Base-by-base conservation (phyloP, 2,329 filamentous ascomycete species). In the Sarocladium kiliense region DNA sequence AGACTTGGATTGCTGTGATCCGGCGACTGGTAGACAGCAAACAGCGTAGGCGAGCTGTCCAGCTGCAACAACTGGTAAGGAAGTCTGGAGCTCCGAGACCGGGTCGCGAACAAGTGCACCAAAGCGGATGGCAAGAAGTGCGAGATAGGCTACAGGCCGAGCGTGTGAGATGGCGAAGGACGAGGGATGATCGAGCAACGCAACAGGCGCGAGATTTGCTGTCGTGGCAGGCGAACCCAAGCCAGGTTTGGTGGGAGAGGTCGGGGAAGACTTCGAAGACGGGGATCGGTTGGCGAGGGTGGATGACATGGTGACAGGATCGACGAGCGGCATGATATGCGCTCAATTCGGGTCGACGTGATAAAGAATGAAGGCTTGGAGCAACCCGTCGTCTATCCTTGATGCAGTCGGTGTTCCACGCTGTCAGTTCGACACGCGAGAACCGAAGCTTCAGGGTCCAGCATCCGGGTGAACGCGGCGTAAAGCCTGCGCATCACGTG, bases 81-180 rank as follows among this genome's bases (percentile, higher is more conserved):
- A 75, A 27, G 67, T 77, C 14, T 80, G 69, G 36, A 96, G 78
- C 6, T 86, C 80, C 16, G 78, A 71, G 2, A 87, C 79, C 0
- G 91, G 89, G 60, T 92, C 81, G 16, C 77, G 74, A 26, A 95
- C 87, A 25, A 96, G 76, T 18, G 78, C 72, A 34, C 73, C 67
- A 70, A 95, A 93, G 37, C 80, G 80, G 59, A 81, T 65, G 45
- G 79, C 77, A 65, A 87, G 85, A 34, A 87, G 71, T 10, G 78
- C 79, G 27, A 89, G 77, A 27, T 95, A 76, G 11, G 91, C 70
- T 25, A 79, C 70, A 0, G 89, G 86, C 61, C 95, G 88, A 19
- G 84, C 69, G 64, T 89, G 78, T 12, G 86, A 82, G 65, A 87
- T 80, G 21, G 79, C 66, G 56, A 73, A 66, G 10, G 76, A 73